phyloP scores from a whole-genome alignment of 164 flowering plant species.

The Liriodendron chinense region DNA sequence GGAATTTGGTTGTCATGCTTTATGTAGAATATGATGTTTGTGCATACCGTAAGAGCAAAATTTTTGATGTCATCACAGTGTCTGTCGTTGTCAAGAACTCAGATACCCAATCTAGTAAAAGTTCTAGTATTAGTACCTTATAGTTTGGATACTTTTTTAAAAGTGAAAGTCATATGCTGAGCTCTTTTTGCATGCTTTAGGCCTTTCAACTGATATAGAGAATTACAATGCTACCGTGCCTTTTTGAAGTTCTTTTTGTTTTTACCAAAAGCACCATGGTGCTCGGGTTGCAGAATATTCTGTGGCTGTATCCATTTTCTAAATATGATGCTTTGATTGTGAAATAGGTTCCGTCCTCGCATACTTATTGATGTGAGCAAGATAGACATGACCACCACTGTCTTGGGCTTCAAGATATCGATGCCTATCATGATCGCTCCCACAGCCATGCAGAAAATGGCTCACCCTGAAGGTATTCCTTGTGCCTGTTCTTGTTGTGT shows the following conservation, averaged over 20 bases:
- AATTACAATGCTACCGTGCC: background rate
- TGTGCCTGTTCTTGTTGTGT: slow-evolving; percentile 8
- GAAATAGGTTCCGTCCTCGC: slow-evolving; percentile 74
- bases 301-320: background rate
- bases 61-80: background rate
- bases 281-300: background rate
- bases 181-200: background rate
- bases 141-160: background rate
- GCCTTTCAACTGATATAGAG: background rate
- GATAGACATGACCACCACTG: slow-evolving; percentile 66
- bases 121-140: background rate
- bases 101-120: background rate
- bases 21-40: background rate
- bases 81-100: background rate
- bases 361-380: slow-evolving; percentile 83
- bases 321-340: slow-evolving; percentile 6
- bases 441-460: slow-evolving; percentile 90
- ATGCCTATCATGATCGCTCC: slow-evolving; percentile 98
- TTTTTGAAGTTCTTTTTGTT: background rate
- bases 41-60: background rate
- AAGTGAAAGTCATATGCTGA: background rate
- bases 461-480: slow-evolving; percentile 78
- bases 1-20: background rate
- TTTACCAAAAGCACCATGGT: background rate
- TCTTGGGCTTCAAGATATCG: slow-evolving; percentile 82